Evolutionary conservation across 495 filamentous ascomycete species (phyloP).

Genomic region (Hyphodiscus hymeniophilus): DNA sequence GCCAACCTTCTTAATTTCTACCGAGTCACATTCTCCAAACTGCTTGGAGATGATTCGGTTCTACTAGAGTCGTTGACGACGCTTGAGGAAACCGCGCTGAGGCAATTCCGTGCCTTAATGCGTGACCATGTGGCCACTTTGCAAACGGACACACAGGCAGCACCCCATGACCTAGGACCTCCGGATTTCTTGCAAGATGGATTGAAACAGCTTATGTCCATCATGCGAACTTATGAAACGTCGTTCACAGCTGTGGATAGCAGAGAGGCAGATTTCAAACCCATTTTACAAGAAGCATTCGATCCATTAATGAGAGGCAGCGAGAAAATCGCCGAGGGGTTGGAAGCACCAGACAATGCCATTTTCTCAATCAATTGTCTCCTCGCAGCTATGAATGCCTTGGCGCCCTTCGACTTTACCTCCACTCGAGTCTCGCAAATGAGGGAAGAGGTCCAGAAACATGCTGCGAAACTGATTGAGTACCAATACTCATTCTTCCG

Average conservation of each 20-base stretch:
- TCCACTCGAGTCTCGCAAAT: conserved; percentile 33
- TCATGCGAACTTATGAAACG: conserved; percentile 77
- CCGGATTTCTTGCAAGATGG: conserved; percentile 81
- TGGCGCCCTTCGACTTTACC: conserved; percentile 53
- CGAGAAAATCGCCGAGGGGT: conserved; percentile 54
- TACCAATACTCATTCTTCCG: conserved; percentile 63
- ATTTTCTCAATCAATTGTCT: conserved; percentile 84
- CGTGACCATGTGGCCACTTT: conserved; percentile 67
- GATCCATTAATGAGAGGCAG: conserved; percentile 78
- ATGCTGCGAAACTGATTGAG: conserved; percentile 38
- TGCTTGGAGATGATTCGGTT: conserved; percentile 62
- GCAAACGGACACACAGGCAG: conserved; percentile 58
- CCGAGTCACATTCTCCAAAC: conserved; percentile 67
- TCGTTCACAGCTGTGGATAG: conserved; percentile 51
- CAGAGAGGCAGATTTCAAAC: conserved; percentile 60
- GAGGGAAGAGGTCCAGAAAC: conserved; percentile 33
- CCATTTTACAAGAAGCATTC: conserved; percentile 73
- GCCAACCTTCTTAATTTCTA: conserved; percentile 88
- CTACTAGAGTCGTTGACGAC: conserved; percentile 58
- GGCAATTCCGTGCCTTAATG: conserved; percentile 73
- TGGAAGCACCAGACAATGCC: conserved; percentile 46
- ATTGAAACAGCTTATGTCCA: conserved; percentile 60
- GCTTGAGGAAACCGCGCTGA: conserved; percentile 69
- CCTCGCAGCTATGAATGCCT: conserved; percentile 41
- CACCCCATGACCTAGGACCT: conserved; percentile 60